phyloP scores from a whole-genome alignment of 2,329 filamentous ascomycete species.

The Malbranchea cinnamomea region DNA sequence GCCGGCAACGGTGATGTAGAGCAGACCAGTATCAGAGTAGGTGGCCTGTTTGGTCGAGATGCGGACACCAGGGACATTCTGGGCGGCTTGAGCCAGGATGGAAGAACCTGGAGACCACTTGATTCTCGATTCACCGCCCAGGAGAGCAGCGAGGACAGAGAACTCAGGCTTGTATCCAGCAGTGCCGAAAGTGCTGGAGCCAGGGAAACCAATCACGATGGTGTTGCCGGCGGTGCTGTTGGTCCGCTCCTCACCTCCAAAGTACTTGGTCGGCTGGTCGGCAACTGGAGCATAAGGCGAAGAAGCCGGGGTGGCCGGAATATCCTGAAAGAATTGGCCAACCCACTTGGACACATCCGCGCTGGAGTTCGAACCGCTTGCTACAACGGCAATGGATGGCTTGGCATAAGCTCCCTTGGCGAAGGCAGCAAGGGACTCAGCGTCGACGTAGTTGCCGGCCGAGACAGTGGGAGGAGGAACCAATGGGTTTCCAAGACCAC shows the following conservation, averaged over 20 bases:
- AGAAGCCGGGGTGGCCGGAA: constrained; percentile 38
- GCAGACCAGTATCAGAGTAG: constrained; percentile 89
- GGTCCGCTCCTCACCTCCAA: constrained; percentile 85
- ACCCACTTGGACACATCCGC: constrained; percentile 76
- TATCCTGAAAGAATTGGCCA: constrained; percentile 72
- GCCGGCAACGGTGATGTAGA: constrained; percentile 70
- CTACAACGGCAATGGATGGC: constrained; percentile 79
- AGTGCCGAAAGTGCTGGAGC: constrained; percentile 57
- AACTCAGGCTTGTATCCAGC: constrained; percentile 77
- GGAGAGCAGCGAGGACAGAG: constrained; percentile 70
- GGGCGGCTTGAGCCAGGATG: constrained; percentile 65
- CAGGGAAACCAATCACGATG: constrained; percentile 82
- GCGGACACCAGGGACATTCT: constrained; percentile 49
- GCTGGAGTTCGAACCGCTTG: constrained; percentile 71
- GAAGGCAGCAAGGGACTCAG: constrained; percentile 59
- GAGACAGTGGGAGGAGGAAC: constrained; percentile 58
- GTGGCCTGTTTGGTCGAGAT: constrained; percentile 62
- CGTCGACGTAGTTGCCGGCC: constrained; percentile 65
- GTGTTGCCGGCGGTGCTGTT: constrained; percentile 64
- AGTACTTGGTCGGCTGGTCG: constrained; percentile 64
- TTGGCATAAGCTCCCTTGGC: constrained; percentile 71
- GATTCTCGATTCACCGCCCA: constrained; percentile 79
- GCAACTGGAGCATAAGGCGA: constrained; percentile 41
- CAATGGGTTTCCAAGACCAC: constrained; percentile 68
- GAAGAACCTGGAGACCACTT: constrained; percentile 96